Percentiles rank a stretch among this genome's conserved stretches.
These are phyloP conservation scores for Podospora sp. DNA, from an alignment of 495 filamentous ascomycete species.

Conservation along the genomic window DNA sequence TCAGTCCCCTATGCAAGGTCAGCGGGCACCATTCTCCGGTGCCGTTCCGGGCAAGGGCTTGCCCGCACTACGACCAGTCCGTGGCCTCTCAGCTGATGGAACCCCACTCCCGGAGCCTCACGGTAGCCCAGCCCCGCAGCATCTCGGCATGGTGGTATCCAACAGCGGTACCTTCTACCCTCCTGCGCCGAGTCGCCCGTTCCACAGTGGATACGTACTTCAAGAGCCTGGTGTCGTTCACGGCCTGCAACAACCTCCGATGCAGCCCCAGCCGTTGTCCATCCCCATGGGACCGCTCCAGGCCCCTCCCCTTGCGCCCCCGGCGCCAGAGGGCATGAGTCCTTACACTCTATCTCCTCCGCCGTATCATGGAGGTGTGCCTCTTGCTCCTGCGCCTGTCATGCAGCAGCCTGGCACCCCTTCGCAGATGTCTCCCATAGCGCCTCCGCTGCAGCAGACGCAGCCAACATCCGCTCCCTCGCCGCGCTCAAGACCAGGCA, in stretches of 20 bases:
- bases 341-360: constrained; percentile 24
- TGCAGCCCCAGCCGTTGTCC: constrained; percentile 19
- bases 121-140: constrained; percentile 28
- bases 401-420: constrained; percentile 23
- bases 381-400: constrained; percentile 1
- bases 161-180: constrained; percentile 46
- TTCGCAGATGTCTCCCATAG: neutral
- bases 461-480: neutral
- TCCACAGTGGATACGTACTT: constrained; percentile 43
- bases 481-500: constrained; percentile 28
- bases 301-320: constrained; percentile 1
- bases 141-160: constrained; percentile 36
- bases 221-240: constrained; percentile 34
- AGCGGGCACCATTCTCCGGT: constrained; percentile 34
- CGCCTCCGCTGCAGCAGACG: constrained; percentile 5
- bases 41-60: constrained; percentile 31
- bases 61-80: constrained; percentile 48
- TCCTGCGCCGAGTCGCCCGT: constrained; percentile 40
- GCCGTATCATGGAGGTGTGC: constrained; percentile 15
- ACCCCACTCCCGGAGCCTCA: constrained; percentile 33
- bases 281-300: constrained; percentile 18
- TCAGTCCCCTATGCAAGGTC: constrained; percentile 6
- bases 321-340: constrained; percentile 23
- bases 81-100: constrained; percentile 28
- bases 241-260: constrained; percentile 28